Evolutionary conservation across 139 green algal genomes (phyloP).

Genomic region (Microglena sp.): DNA sequence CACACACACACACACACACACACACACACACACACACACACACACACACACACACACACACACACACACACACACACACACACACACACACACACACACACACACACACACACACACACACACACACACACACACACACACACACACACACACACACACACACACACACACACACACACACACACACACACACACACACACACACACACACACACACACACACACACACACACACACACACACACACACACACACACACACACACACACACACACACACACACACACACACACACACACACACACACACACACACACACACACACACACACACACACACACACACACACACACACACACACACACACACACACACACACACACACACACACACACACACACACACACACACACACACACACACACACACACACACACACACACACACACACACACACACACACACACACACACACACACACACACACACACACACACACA

Average conservation of each 20-base stretch:
- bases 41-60: not conserved
- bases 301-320: conserved; percentile 1
- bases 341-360: conserved; percentile 8
- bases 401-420: not conserved
- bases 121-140: not conserved
- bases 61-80: conserved; percentile 8
- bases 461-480: not conserved
- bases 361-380: conserved; percentile 6
- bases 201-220: conserved; percentile 5
- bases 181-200: conserved; percentile 1
- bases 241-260: conserved; percentile 2
- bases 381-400: not conserved
- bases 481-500: conserved; percentile 1
- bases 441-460: conserved; percentile 1
- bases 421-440: not conserved
- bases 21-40: conserved; percentile 1
- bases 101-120: conserved; percentile 4
- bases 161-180: conserved; percentile 7
- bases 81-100: conserved; percentile 5
- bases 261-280: conserved; percentile 11
- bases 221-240: conserved; percentile 8
- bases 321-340: conserved; percentile 9
- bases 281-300: conserved; percentile 6
- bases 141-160: conserved; percentile 3
- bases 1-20: no score